A percentile compares a stretch with the other conserved stretches of the same genome.
These are phyloP conservation scores for Quercus tomentella DNA, from an alignment of 331 rosid species.

Conservation along the genomic window DNA sequence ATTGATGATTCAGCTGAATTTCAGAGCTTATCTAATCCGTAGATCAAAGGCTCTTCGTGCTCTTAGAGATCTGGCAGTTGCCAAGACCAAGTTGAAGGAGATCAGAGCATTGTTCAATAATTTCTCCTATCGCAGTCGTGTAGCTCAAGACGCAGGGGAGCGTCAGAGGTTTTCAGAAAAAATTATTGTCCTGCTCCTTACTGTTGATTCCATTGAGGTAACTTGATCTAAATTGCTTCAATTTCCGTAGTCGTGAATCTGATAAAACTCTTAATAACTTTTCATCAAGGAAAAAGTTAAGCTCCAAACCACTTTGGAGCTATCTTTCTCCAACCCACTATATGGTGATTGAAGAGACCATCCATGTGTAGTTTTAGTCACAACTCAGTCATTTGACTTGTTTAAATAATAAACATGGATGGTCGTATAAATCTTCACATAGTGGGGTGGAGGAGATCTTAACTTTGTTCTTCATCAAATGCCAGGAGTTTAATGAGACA, in stretches of 20 bases:
- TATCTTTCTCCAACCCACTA: no score
- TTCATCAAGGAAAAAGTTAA: background rate
- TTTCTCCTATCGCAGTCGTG: conserved; percentile 51
- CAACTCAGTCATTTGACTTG: no score
- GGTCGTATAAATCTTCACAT: no score
- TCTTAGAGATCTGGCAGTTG: conserved; percentile 72
- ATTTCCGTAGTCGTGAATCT: background rate
- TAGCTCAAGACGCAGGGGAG: conserved; percentile 64
- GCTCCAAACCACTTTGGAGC: no score
- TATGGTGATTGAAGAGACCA: no score
- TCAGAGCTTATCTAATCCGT: conserved; percentile 71
- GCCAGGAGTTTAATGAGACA: background rate
- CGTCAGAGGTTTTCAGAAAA: conserved; percentile 79
- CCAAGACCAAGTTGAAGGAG: conserved; percentile 85
- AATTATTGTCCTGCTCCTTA: conserved; percentile 83
- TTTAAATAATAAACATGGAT: no score
- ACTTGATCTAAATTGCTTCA: background rate
- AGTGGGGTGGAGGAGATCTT: no score
- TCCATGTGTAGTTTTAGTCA: no score
- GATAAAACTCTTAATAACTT: background rate
- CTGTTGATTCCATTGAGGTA: conserved; percentile 92
- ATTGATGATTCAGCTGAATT: conserved; percentile 59
- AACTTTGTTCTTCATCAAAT: background rate
- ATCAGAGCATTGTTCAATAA: conserved; percentile 70
- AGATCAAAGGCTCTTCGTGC: conserved; percentile 84